A percentile compares a stretch with the other conserved stretches of the same genome.
These are phyloP conservation scores for Zygotorulaspora mrakii DNA, from an alignment of 1,139 yeast species.

Conservation along the genomic window DNA sequence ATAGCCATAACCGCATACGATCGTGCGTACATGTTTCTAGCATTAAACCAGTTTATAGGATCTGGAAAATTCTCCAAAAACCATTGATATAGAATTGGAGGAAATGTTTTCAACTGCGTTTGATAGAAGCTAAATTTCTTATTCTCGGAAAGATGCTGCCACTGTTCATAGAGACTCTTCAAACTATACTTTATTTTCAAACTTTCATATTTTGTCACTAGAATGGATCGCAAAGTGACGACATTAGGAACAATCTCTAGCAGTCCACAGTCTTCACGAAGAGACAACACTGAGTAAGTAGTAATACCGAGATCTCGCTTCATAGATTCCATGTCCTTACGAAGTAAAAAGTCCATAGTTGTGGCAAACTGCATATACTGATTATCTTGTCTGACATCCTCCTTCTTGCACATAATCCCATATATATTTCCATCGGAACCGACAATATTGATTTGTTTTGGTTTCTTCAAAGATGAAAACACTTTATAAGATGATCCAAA, in stretches of 20 bases:
- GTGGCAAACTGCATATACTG: constrained; percentile 90
- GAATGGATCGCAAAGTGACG: constrained; percentile 69
- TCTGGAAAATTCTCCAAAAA: constrained; percentile 85
- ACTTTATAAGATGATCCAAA: constrained; percentile 45
- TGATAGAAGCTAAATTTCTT: constrained; percentile 34
- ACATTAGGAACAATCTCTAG: constrained; percentile 92
- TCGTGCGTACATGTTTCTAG: constrained; percentile 69
- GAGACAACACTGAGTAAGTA: constrained; percentile 85
- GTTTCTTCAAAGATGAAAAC: constrained; percentile 80
- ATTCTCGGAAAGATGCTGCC: constrained; percentile 30
- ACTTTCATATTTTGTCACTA: constrained; percentile 45
- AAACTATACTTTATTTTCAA: constrained; percentile 36
- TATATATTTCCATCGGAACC: constrained; percentile 77
- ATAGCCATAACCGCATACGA: constrained; percentile 96
- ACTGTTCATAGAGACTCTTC: constrained; percentile 29
- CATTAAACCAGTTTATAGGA: constrained; percentile 81
- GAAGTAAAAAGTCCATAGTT: constrained; percentile 72
- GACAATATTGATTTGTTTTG: constrained; percentile 67
- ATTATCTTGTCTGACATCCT: constrained; percentile 93
- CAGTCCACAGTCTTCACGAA: constrained; percentile 82
- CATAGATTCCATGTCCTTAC: constrained; percentile 65
- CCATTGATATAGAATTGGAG: constrained; percentile 85
- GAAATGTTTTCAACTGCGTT: constrained; percentile 43
- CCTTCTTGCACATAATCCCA: constrained; percentile 78
- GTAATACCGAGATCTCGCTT: constrained; percentile 67